Base-by-base conservation (phyloP, 2,329 filamentous ascomycete species). In the Parastagonospora nodorum region DNA sequence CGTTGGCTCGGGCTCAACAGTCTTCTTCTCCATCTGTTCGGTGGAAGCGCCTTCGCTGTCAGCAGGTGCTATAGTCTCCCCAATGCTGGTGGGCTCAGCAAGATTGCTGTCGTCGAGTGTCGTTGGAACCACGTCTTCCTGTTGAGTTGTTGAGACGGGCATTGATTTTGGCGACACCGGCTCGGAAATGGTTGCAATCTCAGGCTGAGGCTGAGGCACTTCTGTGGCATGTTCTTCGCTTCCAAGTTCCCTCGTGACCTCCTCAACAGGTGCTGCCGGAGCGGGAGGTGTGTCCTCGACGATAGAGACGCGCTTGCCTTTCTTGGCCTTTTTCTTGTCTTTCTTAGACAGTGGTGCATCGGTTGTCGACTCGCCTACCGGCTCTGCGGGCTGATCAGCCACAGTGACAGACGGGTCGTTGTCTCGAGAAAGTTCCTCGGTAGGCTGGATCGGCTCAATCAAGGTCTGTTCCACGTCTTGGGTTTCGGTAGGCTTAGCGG, bases 281-380 rank as follows among this genome's bases (percentile, higher is more conserved):
- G 14, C 10, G 5, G 42, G 44, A 6, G 44, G 35, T 12, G 41
- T 47, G 24, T 58, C 48, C 11, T 42, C 51, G 16, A 45, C 48
- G n/a, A 56, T 9, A 30, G 54, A 45, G 14, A 42, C 57, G 19
- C 55, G 53, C 44, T 64, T 63, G 28, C 29, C 50, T 28, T 64
- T 67, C 48, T 60, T 63, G 9, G 51, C 58, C 37, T 64, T 63
- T 38, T 63, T 67, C 53, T 63, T 64, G 46, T 63, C 57, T 33
- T 65, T 64, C 51, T 66, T 62, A 5, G 58, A 58, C 7, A 60
- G 33, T 12, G 59, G 43, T 16, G 54, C 35, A 11, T 41, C 14
- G 9, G 42, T 12, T n/a, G 37, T 16, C 11, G 49, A 41, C 29
- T 55, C 39, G 6, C 38, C 33, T 14, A 27, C 15, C 28, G 42